Conservation (phyloP, 2,329 filamentous ascomycete species). For the Trichophyton rubrum region DNA sequence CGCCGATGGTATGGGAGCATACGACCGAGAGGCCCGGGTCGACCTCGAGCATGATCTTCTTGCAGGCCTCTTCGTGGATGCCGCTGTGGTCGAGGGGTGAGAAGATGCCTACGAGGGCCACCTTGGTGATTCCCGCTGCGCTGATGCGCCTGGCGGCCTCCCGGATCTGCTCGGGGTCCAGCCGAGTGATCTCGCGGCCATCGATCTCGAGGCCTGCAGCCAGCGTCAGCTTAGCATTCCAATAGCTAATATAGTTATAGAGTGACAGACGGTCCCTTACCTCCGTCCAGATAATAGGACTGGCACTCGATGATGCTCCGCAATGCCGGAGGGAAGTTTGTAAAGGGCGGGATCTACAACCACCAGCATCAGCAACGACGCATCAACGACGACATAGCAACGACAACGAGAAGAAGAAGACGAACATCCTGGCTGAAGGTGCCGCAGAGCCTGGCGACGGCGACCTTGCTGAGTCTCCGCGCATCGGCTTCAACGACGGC, state of each 20-base stretch:
- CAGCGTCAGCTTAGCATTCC: background rate
- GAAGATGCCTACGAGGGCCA: conserved; percentile 37
- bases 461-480: conserved; percentile 33
- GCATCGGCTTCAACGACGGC: conserved; percentile 38
- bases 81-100: conserved; percentile 35
- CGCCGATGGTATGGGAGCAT: conserved; percentile 35
- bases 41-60: conserved; percentile 26
- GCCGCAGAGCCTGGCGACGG: conserved; percentile 37
- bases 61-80: conserved; percentile 32
- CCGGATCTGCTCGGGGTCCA: conserved; percentile 30
- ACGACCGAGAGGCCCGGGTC: conserved; percentile 29
- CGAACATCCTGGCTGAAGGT: conserved; percentile 31
- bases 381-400: background rate
- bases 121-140: conserved; percentile 25
- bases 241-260: background rate
- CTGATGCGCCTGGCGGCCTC: conserved; percentile 24
- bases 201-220: conserved; percentile 36
- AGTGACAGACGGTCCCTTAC: conserved; percentile 1
- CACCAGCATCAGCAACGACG: background rate
- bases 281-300: conserved; percentile 32
- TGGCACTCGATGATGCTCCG: conserved; percentile 32
- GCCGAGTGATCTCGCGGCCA: conserved; percentile 32
- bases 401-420: background rate
- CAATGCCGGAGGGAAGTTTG: conserved; percentile 35
- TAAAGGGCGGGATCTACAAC: conserved; percentile 32